Percentiles rank a stretch among this genome's conserved stretches.
Evolutionary conservation across 352 stramenopile species (phyloP).

Genomic region (Globisporangium perplexum): DNA sequence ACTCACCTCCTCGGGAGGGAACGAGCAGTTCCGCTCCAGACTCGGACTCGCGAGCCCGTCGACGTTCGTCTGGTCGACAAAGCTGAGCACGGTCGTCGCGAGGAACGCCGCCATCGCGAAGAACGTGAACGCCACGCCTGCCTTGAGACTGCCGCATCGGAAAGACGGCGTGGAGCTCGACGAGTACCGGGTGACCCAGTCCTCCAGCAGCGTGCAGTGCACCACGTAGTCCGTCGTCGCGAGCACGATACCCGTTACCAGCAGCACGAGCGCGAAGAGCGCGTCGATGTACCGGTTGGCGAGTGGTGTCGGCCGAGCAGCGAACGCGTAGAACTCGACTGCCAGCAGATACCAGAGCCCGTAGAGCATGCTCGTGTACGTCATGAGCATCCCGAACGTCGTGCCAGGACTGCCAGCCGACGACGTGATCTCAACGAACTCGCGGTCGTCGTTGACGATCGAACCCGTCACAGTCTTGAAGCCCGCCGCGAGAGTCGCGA

Average conservation of each 20-base stretch:
- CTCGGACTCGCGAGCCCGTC: background rate
- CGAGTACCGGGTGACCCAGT: background rate
- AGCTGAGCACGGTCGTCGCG: conserved; percentile 27
- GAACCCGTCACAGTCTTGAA: conserved; percentile 12
- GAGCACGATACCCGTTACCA: conserved; percentile 51
- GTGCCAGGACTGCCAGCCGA: conserved; percentile 26
- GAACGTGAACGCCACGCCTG: conserved; percentile 47
- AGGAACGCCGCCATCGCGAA: conserved; percentile 29
- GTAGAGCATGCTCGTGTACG: conserved; percentile 61
- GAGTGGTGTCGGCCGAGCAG: conserved; percentile 16
- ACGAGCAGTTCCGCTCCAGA: background rate
- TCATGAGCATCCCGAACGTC: conserved; percentile 56
- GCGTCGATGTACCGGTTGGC: conserved; percentile 29
- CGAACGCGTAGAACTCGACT: conserved; percentile 36
- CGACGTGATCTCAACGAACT: conserved; percentile 6
- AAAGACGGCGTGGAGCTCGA: conserved; percentile 6
- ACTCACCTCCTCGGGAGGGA: background rate
- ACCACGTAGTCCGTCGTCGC: conserved; percentile 40
- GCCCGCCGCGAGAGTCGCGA: conserved; percentile 35
- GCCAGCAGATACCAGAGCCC: conserved; percentile 36
- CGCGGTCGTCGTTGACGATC: background rate
- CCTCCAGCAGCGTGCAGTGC: conserved; percentile 32
- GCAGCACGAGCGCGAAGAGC: conserved; percentile 28
- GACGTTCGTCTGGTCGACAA: conserved; percentile 10
- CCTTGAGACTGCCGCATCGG: conserved; percentile 42